These are phyloP conservation scores for Udeniomyces megalosporus DNA, from an alignment of 768 basidiomycete species.

Conservation along the genomic window DNA sequence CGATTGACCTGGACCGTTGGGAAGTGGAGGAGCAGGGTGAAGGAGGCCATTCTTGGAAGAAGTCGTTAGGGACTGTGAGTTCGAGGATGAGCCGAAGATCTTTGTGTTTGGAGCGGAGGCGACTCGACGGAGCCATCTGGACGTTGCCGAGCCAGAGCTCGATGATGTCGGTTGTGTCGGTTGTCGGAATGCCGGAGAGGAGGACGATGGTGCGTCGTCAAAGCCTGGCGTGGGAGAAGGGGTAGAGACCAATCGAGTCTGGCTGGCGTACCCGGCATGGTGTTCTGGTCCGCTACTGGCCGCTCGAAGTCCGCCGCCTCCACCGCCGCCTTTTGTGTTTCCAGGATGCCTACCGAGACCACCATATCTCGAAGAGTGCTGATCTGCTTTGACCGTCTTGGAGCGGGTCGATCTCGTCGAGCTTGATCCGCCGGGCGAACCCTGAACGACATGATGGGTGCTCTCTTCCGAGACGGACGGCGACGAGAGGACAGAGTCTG, in stretches of 20 bases:
- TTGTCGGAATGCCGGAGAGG: conserved; percentile 9
- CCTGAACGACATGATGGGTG: conserved; percentile 1
- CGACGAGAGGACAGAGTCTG: too few relatives aligned
- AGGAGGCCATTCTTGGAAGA: conserved; percentile 36
- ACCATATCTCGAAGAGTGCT: conserved; percentile 19
- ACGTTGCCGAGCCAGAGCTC: neutral
- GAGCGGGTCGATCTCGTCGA: neutral
- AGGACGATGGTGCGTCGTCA: neutral
- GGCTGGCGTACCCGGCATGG: conserved; percentile 15
- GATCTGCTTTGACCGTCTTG: neutral
- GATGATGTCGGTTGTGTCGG: neutral
- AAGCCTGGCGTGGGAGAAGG: conserved; percentile 18
- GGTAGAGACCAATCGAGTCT: conserved; percentile 18
- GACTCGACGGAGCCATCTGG: conserved; percentile 78
- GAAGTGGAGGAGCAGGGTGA: conserved; percentile 1
- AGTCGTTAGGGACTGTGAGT: conserved; percentile 5
- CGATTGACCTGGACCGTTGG: neutral
- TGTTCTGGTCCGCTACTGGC: conserved; percentile 20
- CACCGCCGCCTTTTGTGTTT: neutral
- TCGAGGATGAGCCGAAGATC: conserved; percentile 40
- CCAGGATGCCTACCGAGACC: conserved; percentile 17
- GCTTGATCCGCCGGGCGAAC: neutral
- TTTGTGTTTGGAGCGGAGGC: conserved; percentile 95
- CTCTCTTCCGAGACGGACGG: too few relatives aligned
- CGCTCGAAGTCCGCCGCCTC: neutral